Evolutionary conservation across 2,329 filamentous ascomycete species (phyloP).

Genomic region (Pleomassaria siparia): DNA sequence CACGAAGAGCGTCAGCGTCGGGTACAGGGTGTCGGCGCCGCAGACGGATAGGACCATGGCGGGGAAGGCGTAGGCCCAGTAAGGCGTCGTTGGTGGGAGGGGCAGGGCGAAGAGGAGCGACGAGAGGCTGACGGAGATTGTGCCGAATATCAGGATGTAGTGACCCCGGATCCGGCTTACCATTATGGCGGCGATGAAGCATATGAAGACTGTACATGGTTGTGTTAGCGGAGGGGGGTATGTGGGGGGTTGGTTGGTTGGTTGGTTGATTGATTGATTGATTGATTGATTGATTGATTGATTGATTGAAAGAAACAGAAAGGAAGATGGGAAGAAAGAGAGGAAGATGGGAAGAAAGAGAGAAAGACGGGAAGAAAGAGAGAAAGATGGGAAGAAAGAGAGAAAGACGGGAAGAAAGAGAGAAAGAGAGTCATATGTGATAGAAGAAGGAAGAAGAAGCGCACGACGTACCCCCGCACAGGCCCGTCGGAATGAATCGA

Average conservation of each 20-base stretch:
- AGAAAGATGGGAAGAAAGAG: no score
- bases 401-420: no score
- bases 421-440: slow-evolving; percentile 5
- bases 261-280: no score
- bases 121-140: slow-evolving; percentile 56
- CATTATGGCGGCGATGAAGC: slow-evolving; percentile 50
- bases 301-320: no score
- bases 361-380: no score
- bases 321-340: no score
- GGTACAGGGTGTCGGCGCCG: slow-evolving; percentile 68
- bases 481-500: slow-evolving; percentile 67
- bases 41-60: slow-evolving; percentile 67
- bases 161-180: slow-evolving; percentile 58
- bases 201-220: slow-evolving; percentile 55
- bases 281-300: no score
- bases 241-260: no score
- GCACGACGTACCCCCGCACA: slow-evolving; percentile 48
- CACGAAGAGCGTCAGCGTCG: slow-evolving; percentile 66
- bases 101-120: slow-evolving; percentile 65
- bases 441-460: not conserved
- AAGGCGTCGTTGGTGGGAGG: slow-evolving; percentile 61
- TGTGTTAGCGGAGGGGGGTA: no score
- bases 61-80: slow-evolving; percentile 68
- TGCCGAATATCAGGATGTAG: slow-evolving; percentile 61
- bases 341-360: no score